Evolutionary conservation across 257 asterid species (phyloP).

Genomic region (Dorcoceras hygrometricum): DNA sequence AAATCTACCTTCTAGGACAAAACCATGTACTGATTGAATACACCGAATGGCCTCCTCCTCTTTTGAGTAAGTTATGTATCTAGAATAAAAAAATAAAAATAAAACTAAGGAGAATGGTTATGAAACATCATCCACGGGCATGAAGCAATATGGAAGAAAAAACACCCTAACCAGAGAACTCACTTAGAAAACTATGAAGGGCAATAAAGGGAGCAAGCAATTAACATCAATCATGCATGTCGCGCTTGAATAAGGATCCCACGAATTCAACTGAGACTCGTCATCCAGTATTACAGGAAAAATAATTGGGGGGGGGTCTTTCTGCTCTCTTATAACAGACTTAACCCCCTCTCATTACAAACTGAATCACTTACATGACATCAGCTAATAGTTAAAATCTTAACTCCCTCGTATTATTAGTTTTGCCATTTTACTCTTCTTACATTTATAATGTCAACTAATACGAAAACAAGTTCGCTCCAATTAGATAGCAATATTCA

Average conservation of each 20-base stretch:
- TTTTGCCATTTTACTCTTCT: not conserved
- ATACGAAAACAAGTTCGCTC: not conserved
- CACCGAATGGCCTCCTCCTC: constrained; percentile 95
- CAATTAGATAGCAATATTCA: not conserved
- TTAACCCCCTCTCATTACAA: not conserved
- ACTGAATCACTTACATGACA: too few relatives aligned
- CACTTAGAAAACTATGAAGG: not conserved
- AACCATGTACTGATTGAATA: constrained; percentile 91
- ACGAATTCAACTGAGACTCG: not conserved
- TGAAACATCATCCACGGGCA: not conserved
- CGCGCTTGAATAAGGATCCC: not conserved
- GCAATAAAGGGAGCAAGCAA: not conserved
- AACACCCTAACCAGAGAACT: not conserved
- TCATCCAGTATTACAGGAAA: not conserved
- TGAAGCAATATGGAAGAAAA: not conserved
- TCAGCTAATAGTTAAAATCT: too few relatives aligned
- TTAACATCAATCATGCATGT: not conserved
- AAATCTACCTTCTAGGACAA: constrained; percentile 71
- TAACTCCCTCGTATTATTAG: not conserved
- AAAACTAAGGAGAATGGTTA: not conserved
- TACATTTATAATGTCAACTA: not conserved
- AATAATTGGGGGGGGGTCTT: not conserved
- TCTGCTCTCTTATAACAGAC: not conserved
- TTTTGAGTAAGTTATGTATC: constrained; percentile 82
- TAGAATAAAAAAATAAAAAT: constrained; percentile 18